Evolutionary conservation across 2,329 filamentous ascomycete genomes (phyloP).

Genomic region (Arthrocladium fulminans): DNA sequence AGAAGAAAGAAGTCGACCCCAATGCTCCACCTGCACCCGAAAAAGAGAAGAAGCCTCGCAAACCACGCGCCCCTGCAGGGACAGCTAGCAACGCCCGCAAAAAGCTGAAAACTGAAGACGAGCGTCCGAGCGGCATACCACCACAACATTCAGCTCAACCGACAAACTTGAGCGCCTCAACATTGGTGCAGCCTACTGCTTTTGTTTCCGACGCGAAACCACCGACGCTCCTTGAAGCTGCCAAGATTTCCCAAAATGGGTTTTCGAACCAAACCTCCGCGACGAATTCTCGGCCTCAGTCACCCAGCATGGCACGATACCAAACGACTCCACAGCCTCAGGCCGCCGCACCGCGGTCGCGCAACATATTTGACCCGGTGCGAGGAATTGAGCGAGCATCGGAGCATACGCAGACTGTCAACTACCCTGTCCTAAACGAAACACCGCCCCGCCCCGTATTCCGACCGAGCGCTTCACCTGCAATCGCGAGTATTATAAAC

Average conservation of each 20-base stretch:
- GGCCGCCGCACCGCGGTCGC: slow-evolving; percentile 17
- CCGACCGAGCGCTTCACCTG: slow-evolving; percentile 79
- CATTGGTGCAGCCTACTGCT: slow-evolving; percentile 15
- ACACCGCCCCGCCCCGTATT: slow-evolving; percentile 43
- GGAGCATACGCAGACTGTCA: slow-evolving; percentile 42
- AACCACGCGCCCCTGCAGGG: slow-evolving; percentile 21
- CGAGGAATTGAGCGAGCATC: slow-evolving; percentile 49
- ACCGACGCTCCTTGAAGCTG: slow-evolving; percentile 10
- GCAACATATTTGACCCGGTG: slow-evolving; percentile 80
- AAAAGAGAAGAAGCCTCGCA: slow-evolving; percentile 21
- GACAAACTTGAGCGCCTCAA: slow-evolving; percentile 15
- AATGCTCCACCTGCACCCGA: slow-evolving; percentile 21
- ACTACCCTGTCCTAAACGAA: slow-evolving; percentile 53
- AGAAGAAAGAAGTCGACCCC: slow-evolving; percentile 25
- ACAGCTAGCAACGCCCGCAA: slow-evolving; percentile 39
- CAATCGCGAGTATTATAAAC: slow-evolving; percentile 84
- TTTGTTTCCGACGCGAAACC: slow-evolving; percentile 6
- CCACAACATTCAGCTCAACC: slow-evolving; percentile 10
- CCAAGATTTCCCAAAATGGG: slow-evolving; percentile 32
- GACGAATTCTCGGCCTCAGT: slow-evolving; percentile 16
- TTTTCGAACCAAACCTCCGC: slow-evolving; percentile 26
- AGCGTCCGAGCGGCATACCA: slow-evolving; percentile 10
- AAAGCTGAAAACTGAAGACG: slow-evolving; percentile 34
- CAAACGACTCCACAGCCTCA: slow-evolving; percentile 24
- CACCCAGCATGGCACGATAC: slow-evolving; percentile 34